Conservation (phyloP, 345 rosid species). For the Streptanthus diversifolius region DNA sequence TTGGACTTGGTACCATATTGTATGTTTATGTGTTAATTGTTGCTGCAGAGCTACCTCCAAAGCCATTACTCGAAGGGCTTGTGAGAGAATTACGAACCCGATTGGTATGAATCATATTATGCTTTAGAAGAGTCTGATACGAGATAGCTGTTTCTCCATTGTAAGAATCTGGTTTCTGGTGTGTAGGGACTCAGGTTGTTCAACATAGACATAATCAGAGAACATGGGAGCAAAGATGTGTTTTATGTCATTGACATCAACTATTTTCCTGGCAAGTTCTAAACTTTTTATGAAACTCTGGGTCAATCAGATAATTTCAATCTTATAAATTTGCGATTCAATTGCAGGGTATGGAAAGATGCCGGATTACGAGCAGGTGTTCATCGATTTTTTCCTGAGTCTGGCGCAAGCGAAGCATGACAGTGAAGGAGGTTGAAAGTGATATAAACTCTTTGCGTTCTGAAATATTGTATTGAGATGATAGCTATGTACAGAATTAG, state of each 20-base stretch:
- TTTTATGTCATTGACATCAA: constrained; percentile 91
- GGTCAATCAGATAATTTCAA: neutral
- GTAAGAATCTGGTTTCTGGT: constrained; percentile 7
- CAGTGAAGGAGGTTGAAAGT: constrained; percentile 9
- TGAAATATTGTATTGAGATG: constrained; percentile 17
- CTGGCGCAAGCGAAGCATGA: constrained; percentile 40
- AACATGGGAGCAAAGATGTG: constrained; percentile 62
- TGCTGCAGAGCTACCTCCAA: constrained; percentile 83
- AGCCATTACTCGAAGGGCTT: constrained; percentile 69
- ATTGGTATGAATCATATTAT: constrained; percentile 43
- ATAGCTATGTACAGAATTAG: constrained; percentile 26
- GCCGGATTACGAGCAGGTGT: constrained; percentile 78
- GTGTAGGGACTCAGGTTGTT: constrained; percentile 71
- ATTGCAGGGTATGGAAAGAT: constrained; percentile 76
- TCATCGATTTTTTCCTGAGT: constrained; percentile 62
- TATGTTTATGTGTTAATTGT: constrained; percentile 15
- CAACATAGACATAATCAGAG: constrained; percentile 87
- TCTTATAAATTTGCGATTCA: neutral
- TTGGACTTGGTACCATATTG: neutral
- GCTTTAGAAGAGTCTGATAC: neutral
- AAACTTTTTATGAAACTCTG: neutral
- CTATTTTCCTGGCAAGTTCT: constrained; percentile 84
- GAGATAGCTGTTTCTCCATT: neutral
- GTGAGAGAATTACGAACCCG: constrained; percentile 64
- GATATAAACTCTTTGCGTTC: neutral